Percentiles rank a stretch among this genome's conserved stretches.
Conservation (phyloP, 352 stramenopile genomes). For the Blastocystis sp. region DNA sequence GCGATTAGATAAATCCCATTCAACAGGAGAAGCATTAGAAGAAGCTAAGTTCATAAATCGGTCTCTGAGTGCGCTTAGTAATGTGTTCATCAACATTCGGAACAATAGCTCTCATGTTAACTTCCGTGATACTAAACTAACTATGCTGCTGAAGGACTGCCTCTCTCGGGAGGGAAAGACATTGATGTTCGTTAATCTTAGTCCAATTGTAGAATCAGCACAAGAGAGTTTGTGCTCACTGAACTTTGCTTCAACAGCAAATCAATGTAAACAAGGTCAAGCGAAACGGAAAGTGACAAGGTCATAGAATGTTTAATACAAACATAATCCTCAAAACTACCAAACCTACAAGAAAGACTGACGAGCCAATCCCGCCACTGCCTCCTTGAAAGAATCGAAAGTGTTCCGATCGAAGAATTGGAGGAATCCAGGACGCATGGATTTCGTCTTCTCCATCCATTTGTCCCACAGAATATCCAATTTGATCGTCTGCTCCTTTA, state of each 20-base stretch:
- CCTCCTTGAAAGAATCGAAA: conserved; percentile 73
- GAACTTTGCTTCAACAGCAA: conserved; percentile 83
- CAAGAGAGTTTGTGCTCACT: conserved; percentile 96
- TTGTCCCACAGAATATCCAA: conserved; percentile 82
- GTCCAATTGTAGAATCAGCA: conserved; percentile 86
- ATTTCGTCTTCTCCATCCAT: conserved; percentile 67
- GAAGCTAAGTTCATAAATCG: conserved; percentile 99
- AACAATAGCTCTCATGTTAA: conserved; percentile 90
- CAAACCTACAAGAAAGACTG: conserved; percentile 44
- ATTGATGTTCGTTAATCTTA: conserved; percentile 99
- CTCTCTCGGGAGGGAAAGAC: conserved; percentile 97
- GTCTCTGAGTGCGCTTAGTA: conserved; percentile 91
- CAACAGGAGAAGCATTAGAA: conserved; percentile 86
- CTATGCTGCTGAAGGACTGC: conserved; percentile 95
- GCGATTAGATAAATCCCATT: conserved; percentile 87
- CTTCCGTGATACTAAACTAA: conserved; percentile 98
- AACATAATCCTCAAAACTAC: neutral
- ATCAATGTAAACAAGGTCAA: conserved; percentile 62
- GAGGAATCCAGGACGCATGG: conserved; percentile 54
- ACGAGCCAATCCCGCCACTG: conserved; percentile 33
- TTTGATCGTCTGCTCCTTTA: conserved; percentile 79
- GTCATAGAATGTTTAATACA: conserved; percentile 27
- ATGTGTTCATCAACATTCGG: conserved; percentile 93
- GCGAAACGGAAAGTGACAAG: conserved; percentile 46
- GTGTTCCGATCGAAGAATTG: conserved; percentile 54